Percentiles rank a stretch among this genome's conserved stretches.
These are phyloP conservation scores for Malassezia slooffiae DNA, from an alignment of 1,284 basidiomycete genomes.

Conservation along the genomic window DNA sequence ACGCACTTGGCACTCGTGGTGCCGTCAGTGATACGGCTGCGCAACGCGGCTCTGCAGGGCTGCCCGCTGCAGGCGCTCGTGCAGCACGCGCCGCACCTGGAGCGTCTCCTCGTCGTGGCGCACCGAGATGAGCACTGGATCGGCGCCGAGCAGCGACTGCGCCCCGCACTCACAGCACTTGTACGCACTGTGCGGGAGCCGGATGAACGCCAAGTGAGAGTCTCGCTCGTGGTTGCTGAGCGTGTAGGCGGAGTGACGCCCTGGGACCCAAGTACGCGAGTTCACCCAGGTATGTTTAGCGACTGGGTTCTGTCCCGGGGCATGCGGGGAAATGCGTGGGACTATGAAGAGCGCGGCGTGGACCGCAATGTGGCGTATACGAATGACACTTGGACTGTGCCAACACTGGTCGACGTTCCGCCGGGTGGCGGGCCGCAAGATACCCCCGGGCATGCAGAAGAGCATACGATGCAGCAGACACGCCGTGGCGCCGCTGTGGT, in stretches of 20 bases:
- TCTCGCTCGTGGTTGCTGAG: not conserved
- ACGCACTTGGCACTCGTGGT: slow-evolving; percentile 6
- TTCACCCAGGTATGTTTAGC: slow-evolving; percentile 2
- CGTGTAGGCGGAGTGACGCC: not conserved
- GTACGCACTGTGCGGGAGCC: not conserved
- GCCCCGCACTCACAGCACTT: not conserved
- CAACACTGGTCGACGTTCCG: no score
- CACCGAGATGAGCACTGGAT: slow-evolving; percentile 8
- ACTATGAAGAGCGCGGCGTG: no score
- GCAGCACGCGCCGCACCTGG: not conserved
- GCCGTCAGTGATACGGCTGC: slow-evolving; percentile 1
- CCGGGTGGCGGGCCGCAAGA: no score
- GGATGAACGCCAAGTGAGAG: not conserved
- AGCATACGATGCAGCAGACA: no score
- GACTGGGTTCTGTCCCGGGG: slow-evolving; percentile 5
- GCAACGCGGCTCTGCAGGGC: not conserved
- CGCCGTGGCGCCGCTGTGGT: no score
- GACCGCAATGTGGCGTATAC: no score
- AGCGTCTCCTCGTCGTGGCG: not conserved
- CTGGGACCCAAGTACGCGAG: not conserved
- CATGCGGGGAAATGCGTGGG: not conserved
- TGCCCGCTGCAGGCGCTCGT: not conserved
- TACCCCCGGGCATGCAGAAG: no score
- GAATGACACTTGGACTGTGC: no score
- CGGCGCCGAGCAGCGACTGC: slow-evolving; percentile 3